Evolutionary conservation across 2,329 filamentous ascomycete genomes (phyloP), one percentile per base, ranked within the genome.

Genomic region (Epichloe sylvatica): DNA sequence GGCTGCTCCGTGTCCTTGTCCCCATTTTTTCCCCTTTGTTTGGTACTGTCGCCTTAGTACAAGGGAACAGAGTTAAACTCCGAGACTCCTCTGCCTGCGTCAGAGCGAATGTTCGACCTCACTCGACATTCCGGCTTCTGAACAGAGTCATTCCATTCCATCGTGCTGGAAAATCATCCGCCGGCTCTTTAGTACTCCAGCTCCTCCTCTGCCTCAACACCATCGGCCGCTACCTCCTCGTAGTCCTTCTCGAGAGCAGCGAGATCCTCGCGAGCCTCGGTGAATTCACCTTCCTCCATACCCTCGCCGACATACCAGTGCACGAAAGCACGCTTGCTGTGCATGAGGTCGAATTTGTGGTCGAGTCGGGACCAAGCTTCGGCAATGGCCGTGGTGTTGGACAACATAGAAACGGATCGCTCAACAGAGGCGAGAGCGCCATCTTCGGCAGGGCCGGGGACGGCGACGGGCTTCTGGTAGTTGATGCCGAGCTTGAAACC

Each of bases 201-300:
- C 58, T 70, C 75, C 62, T 82, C 82, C 44, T 80, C 79, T 15
- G 77, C 72, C 58, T 82, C 72, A 55, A 73, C 70, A 56, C 83
- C 86, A 68, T 90, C 85, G 64, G 74, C 78, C 53, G 84, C 85
- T 58, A 90, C 85, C 75, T 90, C 86, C 69, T 89, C 85, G 65
- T 91, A 91, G 61, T 91, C 86, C 73, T 84, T 86, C 75, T 91
- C 86, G 35, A 92, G 74, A 45, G 86, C 86, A 54, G 86, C 86
- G 53, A 92, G 74, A 66, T 92, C 86, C 72, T 92, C 86, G 59
- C 86, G 83, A 54, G 86, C 86, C 70, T 92, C 86, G 55, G 82
- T 85, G 73, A 92, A 92, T 69, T 92, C 86, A 60, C 86, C 86
- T 67, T 92, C 86, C 73, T 92, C 86, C 86, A 92, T 92, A 71